A percentile compares a stretch with the other conserved stretches of the same genome.
Evolutionary conservation across 2,329 filamentous ascomycete species (phyloP).

Genomic region (Colletotrichum zoysiae): DNA sequence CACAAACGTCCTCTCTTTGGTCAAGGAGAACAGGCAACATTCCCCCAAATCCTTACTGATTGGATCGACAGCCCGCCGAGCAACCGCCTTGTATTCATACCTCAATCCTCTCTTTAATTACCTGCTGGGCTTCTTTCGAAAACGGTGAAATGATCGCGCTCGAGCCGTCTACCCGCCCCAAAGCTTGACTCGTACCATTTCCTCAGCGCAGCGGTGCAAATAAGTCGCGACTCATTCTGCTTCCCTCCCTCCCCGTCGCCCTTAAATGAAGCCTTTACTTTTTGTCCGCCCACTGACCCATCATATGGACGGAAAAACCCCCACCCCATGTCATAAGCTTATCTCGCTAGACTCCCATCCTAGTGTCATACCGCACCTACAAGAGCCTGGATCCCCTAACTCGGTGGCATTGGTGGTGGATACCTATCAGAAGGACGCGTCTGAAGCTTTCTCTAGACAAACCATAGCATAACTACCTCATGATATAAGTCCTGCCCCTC

Average conservation of each 20-base stretch:
- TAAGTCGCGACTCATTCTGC: conserved; percentile 13
- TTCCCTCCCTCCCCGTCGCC: conserved; percentile 2
- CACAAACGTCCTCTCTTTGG: conserved; percentile 7
- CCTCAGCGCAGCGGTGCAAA: conserved; percentile 7
- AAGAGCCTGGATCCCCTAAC: conserved; percentile 5
- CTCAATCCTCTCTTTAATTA: too few species aligned
- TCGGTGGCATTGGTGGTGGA: conserved; percentile 29
- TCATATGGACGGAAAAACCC: conserved; percentile 37
- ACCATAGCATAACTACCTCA: neutral
- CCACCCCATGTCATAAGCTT: conserved; percentile 18
- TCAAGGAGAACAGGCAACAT: neutral
- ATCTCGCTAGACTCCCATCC: conserved; percentile 23
- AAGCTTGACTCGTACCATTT: neutral
- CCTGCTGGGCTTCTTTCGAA: conserved; percentile 13
- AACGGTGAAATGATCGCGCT: neutral
- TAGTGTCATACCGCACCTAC: conserved; percentile 23
- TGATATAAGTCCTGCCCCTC: conserved; percentile 36
- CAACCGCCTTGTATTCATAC: too few species aligned
- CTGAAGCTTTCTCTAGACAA: neutral
- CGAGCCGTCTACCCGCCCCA: too few species aligned
- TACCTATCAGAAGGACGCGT: neutral
- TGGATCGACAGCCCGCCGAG: too few species aligned
- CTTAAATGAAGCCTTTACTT: conserved; percentile 2
- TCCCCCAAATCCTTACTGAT: too few species aligned
- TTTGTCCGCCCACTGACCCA: neutral